Evolutionary conservation across 305 asterid genomes (phyloP), one percentile per base, ranked within the genome.

Genomic region (Andrographis paniculata): DNA sequence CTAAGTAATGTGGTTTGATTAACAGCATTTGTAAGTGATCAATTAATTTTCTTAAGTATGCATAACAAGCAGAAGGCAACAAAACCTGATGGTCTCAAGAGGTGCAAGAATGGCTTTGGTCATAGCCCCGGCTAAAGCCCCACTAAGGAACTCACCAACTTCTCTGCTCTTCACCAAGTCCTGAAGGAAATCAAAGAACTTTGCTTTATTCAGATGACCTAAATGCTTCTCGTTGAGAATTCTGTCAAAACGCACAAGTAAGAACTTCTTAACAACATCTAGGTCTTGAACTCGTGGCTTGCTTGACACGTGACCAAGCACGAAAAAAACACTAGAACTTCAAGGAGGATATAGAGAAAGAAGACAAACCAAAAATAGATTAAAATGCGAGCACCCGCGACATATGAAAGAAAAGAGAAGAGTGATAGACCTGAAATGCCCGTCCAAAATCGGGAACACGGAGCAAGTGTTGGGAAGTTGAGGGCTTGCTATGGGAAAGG

Each of bases 51-150:
- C n/a, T n/a, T n/a, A 31, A 10, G 1, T 5, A 31, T 31, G 11
- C 58, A 16, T 41, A 17, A 39, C 16, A 44, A 20, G 5, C 6
- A 56, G 31, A 35, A 41, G 17, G 41, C 22, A 52, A 60, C 53
- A 22, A 33, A 45, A 84, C 97, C 97, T 80, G 84, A 89, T 89
- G 60, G 98, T 89, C 68, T 89, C 98, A 13, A 89, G 92, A 55
- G 98, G 98, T 59, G 95, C 98, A 42, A 89, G 95, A 64, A 79
- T 70, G 27, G 98, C 95, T 75, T 89, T 89, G 53, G 95, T 89
- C 98, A 85, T 85, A 50, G 98, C 94, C 61, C 95, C 95, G 2
- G 95, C 95, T 61, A 89, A 63, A 40, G 98, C 95, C 63, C 95
- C 98, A 50, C 95, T 89, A 42, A 85, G 75, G 69, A 89, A 89